A percentile compares a stretch with the other conserved stretches of the same genome.
Evolutionary conservation across 2,329 filamentous ascomycete species (phyloP).

Genomic region (Hymenoscyphus fraxineus): DNA sequence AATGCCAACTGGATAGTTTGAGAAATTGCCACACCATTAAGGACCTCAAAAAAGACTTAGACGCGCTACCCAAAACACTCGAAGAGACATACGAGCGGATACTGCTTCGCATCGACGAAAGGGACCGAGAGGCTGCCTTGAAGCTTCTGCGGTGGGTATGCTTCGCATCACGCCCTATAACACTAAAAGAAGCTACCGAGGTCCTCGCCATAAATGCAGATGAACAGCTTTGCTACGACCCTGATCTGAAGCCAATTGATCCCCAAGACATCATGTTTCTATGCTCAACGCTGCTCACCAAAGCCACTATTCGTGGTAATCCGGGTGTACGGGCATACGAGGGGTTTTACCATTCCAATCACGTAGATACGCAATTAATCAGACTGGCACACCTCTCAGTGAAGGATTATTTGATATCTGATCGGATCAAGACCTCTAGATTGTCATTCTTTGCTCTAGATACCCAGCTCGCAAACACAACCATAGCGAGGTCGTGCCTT

Average conservation of each 20-base stretch:
- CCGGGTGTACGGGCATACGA: not conserved
- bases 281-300: not conserved
- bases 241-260: not conserved
- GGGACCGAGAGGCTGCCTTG: slow-evolving; percentile 16
- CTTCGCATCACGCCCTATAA: not conserved
- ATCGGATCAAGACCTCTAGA: not conserved
- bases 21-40: slow-evolving; percentile 19
- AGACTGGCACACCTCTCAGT: slow-evolving; percentile 2
- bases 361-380: not conserved
- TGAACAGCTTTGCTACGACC: not conserved
- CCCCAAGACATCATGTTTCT: not conserved
- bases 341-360: not conserved
- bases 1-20: slow-evolving; percentile 31
- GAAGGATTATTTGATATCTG: not conserved
- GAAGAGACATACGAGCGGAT: slow-evolving; percentile 26
- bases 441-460: not conserved
- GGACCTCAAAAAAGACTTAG: slow-evolving; percentile 9
- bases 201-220: not conserved
- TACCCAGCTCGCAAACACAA: not conserved
- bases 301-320: not conserved
- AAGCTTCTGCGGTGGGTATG: slow-evolving; percentile 1
- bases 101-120: slow-evolving; percentile 23
- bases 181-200: not conserved
- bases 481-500: not conserved
- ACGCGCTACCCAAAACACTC: slow-evolving; percentile 19